phyloP scores from a whole-genome alignment of 495 filamentous ascomycete genomes.

The Friedmanniomyces endolithicus region DNA sequence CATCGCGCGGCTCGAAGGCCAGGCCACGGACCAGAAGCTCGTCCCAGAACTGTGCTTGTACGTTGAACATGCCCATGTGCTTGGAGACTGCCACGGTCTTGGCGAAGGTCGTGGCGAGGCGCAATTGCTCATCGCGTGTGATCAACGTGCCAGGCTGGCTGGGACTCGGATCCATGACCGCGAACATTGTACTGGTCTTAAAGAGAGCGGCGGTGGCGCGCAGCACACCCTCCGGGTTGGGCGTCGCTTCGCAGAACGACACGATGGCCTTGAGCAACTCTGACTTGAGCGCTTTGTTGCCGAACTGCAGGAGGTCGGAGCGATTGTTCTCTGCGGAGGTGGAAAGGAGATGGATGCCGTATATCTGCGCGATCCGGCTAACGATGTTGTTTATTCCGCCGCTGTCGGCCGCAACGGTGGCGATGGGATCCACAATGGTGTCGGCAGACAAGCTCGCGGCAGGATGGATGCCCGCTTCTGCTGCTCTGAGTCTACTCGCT shows the following conservation, averaged over 20 bases:
- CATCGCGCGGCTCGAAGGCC: constrained; percentile 45
- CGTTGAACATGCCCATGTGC: constrained; percentile 48
- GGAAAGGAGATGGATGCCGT: constrained; percentile 18
- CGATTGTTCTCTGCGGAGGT: neutral
- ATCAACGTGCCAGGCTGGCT: constrained; percentile 39
- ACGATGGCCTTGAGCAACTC: constrained; percentile 76
- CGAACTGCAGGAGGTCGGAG: constrained; percentile 28
- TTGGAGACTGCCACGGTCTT: constrained; percentile 68
- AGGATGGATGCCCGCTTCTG: constrained; percentile 89
- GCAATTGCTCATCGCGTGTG: constrained; percentile 69
- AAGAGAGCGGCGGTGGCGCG: constrained; percentile 74
- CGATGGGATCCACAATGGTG: constrained; percentile 1
- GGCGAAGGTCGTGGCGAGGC: constrained; percentile 66
- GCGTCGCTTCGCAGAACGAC: constrained; percentile 83
- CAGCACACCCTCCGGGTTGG: constrained; percentile 79
- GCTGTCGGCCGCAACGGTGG: neutral
- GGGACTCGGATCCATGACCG: neutral
- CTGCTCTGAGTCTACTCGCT: constrained; percentile 81
- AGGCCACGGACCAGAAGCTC: constrained; percentile 82
- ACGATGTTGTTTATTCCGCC: constrained; percentile 22
- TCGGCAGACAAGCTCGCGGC: constrained; percentile 48
- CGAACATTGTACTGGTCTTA: constrained; percentile 55
- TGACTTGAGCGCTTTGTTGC: constrained; percentile 59
- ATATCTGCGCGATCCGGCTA: constrained; percentile 19
- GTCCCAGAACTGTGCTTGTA: constrained; percentile 89